These are phyloP conservation scores for Xylaria sp. DNA, from an alignment of 2,329 filamentous ascomycete species.

Conservation along the genomic window DNA sequence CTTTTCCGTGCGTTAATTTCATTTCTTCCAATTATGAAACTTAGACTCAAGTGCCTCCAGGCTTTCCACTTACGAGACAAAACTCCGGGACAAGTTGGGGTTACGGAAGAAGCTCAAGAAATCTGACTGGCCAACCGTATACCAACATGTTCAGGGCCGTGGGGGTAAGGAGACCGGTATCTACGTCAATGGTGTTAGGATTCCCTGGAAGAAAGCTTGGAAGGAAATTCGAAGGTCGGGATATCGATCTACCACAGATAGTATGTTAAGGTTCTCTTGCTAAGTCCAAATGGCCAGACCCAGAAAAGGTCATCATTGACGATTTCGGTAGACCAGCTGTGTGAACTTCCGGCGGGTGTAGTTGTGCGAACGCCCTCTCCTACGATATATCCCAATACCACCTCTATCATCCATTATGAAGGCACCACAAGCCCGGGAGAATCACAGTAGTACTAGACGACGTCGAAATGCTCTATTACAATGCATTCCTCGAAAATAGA, in stretches of 20 bases:
- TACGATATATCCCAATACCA: background rate
- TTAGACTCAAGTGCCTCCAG: constrained; percentile 13
- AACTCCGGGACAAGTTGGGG: constrained; percentile 35
- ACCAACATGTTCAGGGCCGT: constrained; percentile 24
- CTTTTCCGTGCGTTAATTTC: constrained; percentile 9
- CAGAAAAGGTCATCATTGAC: background rate
- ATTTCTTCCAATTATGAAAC: background rate
- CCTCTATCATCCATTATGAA: background rate
- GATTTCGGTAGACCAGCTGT: background rate
- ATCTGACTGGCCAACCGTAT: constrained; percentile 33
- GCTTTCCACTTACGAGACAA: constrained; percentile 38
- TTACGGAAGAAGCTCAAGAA: constrained; percentile 41
- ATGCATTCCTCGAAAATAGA: too few relatives aligned
- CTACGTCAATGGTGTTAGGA: constrained; percentile 10
- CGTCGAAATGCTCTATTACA: too few relatives aligned
- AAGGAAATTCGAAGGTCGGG: constrained; percentile 25
- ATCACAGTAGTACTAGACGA: too few relatives aligned
- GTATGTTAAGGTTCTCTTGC: background rate
- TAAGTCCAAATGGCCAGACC: background rate
- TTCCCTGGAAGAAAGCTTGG: constrained; percentile 26
- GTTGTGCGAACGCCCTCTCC: constrained; percentile 21
- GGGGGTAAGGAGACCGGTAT: constrained; percentile 10
- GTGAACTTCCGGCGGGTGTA: constrained; percentile 17
- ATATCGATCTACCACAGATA: background rate
- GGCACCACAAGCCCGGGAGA: too few relatives aligned